These are phyloP conservation scores for Cercophora samala DNA, from an alignment of 495 filamentous ascomycete species.

Conservation along the genomic window DNA sequence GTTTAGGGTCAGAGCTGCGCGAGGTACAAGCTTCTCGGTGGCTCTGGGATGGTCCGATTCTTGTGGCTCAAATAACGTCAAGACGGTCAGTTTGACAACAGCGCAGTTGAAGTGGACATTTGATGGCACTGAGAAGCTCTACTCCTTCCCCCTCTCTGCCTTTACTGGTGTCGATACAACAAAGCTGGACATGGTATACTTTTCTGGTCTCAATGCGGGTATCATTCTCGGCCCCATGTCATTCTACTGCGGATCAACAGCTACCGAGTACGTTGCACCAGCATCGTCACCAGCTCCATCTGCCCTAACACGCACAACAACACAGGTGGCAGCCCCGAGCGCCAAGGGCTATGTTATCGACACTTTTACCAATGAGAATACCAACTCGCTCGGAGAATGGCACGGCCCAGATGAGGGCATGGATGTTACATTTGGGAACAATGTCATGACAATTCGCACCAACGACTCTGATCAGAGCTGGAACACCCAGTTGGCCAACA, in stretches of 20 bases:
- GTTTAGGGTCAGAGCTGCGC: conserved; percentile 54
- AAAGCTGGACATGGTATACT: conserved; percentile 52
- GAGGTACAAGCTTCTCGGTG: conserved; percentile 53
- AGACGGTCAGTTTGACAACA: conserved; percentile 40
- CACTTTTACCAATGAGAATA: conserved; percentile 52
- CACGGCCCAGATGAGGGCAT: conserved; percentile 62
- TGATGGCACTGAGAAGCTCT: conserved; percentile 58
- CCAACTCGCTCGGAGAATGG: conserved; percentile 66
- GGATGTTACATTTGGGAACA: conserved; percentile 46
- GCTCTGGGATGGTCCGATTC: conserved; percentile 47
- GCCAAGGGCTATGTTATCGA: conserved; percentile 63
- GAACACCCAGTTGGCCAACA: conserved; percentile 60
- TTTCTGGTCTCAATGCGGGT: conserved; percentile 44
- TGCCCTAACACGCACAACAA: conserved; percentile 34
- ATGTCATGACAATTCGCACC: conserved; percentile 57
- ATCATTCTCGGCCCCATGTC: conserved; percentile 56
- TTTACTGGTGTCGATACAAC: conserved; percentile 50
- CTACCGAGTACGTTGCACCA: conserved; percentile 49
- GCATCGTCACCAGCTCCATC: conserved; percentile 27
- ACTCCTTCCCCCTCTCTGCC: conserved; percentile 55
- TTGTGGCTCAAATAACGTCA: conserved; percentile 40
- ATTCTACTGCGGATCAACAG: conserved; percentile 56
- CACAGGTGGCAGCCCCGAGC: conserved; percentile 47
- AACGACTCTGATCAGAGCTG: conserved; percentile 66
- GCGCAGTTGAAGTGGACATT: conserved; percentile 58